Conservation (phyloP, 2,329 filamentous ascomycete species). For the Davidsoniella neocaledoniae region DNA sequence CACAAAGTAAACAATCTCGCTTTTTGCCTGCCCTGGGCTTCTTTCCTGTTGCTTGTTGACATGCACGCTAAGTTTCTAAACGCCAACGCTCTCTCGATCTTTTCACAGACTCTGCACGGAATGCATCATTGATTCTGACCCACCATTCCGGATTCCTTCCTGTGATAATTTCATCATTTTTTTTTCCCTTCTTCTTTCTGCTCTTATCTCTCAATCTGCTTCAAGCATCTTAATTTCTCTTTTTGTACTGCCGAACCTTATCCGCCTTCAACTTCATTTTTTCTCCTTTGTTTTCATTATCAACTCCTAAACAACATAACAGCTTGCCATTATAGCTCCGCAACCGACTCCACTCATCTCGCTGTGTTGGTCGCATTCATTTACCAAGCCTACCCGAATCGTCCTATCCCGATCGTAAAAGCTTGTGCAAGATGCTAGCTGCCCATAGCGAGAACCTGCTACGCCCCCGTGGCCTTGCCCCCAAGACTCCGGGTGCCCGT, state of each 20-base stretch:
- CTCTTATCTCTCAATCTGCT: background rate
- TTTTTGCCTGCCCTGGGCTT: background rate
- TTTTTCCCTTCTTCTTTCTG: background rate
- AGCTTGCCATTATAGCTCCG: background rate
- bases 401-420: slow-evolving; percentile 7
- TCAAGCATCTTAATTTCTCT: background rate
- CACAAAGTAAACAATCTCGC: slow-evolving; percentile 5
- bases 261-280: background rate
- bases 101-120: background rate
- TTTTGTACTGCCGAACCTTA: background rate
- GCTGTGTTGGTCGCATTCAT: background rate
- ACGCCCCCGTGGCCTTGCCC: slow-evolving; percentile 24
- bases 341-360: background rate
- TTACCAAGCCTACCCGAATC: background rate
- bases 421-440: slow-evolving; percentile 44
- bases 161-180: background rate
- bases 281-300: background rate
- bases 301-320: background rate
- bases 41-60: background rate
- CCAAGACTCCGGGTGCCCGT: slow-evolving; percentile 65
- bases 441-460: slow-evolving; percentile 65
- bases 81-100: no score
- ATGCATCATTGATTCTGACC: background rate
- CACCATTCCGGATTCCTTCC: background rate
- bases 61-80: background rate